phyloP scores from a whole-genome alignment of 176 grass and related monocot genomes.

The Saccharum spontaneum region DNA sequence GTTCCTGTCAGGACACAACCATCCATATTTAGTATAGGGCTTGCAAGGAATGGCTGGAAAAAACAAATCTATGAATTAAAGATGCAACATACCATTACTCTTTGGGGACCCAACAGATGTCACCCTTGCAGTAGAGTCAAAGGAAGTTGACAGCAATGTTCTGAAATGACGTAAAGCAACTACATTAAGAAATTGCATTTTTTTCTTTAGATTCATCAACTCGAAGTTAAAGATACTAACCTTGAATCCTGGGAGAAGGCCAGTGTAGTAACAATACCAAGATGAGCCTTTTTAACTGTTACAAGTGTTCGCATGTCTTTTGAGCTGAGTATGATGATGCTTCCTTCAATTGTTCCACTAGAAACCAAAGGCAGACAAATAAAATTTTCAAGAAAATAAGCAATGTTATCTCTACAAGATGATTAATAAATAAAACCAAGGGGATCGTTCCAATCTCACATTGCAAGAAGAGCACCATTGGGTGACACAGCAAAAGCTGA shows the following conservation, averaged over 20 bases:
- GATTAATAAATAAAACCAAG: constrained; percentile 1
- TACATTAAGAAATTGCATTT: constrained; percentile 5
- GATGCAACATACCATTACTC: constrained; percentile 44
- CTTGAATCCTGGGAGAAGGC: constrained; percentile 80
- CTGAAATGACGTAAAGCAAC: constrained; percentile 38
- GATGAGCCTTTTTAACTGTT: constrained; percentile 87
- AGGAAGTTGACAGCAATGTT: constrained; percentile 78
- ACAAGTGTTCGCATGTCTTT: constrained; percentile 57
- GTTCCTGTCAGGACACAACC: constrained; percentile 57
- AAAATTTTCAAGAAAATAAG: constrained; percentile 12
- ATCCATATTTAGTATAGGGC: constrained; percentile 13
- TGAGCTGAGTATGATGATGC: constrained; percentile 52
- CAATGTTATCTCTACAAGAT: constrained; percentile 8
- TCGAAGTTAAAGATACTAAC: constrained; percentile 41
- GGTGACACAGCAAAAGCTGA: constrained; percentile 81
- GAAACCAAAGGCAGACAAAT: constrained; percentile 24
- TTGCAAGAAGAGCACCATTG: constrained; percentile 64
- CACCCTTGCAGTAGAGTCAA: constrained; percentile 86
- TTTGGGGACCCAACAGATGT: constrained; percentile 57
- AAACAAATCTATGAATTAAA: constrained; percentile 23
- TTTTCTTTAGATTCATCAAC: not conserved
- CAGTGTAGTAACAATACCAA: constrained; percentile 76
- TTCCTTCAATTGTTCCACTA: constrained; percentile 89
- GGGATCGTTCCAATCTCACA: constrained; percentile 53
- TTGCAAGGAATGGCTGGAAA: constrained; percentile 1